phyloP scores from a whole-genome alignment of 148 eudicot species.

The Camellia sinensis region DNA sequence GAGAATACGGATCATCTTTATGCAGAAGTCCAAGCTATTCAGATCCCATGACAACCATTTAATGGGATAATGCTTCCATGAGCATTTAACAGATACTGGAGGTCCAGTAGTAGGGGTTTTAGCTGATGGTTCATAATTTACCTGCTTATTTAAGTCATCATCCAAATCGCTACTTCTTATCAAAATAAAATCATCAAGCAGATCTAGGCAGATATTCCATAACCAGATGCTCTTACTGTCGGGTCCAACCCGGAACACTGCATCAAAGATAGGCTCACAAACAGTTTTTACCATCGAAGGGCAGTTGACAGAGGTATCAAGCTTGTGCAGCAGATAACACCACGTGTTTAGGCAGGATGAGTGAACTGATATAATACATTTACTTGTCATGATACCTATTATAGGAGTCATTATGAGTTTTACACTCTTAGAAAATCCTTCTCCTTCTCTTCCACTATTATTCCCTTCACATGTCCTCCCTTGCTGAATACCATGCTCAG shows the following conservation, averaged over 20 bases:
- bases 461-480: conserved; percentile 23
- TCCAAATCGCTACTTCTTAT: conserved; percentile 30
- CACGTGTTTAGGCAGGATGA: conserved; percentile 77
- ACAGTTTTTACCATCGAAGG: conserved; percentile 42
- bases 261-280: conserved; percentile 68
- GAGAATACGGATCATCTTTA: conserved; percentile 40
- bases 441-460: conserved; percentile 28
- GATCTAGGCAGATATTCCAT: conserved; percentile 58
- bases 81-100: conserved; percentile 23
- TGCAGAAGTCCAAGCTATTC: conserved; percentile 51
- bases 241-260: conserved; percentile 44
- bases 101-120: conserved; percentile 16
- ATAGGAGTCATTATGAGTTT: conserved; percentile 89
- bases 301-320: conserved; percentile 50
- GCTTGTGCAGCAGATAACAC: conserved; percentile 85
- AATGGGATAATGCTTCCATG: conserved; percentile 46
- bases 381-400: conserved; percentile 60
- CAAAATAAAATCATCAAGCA: conserved; percentile 47
- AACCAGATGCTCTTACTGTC: conserved; percentile 46
- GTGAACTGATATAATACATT: conserved; percentile 61
- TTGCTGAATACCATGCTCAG: conserved; percentile 21
- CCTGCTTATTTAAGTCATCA: conserved; percentile 23
- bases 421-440: conserved; percentile 41
- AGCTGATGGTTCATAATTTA: conserved; percentile 16
- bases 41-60: conserved; percentile 64